Base-by-base conservation (phyloP, 768 basidiomycete species). In the Boletus vinaceobasis region DNA sequence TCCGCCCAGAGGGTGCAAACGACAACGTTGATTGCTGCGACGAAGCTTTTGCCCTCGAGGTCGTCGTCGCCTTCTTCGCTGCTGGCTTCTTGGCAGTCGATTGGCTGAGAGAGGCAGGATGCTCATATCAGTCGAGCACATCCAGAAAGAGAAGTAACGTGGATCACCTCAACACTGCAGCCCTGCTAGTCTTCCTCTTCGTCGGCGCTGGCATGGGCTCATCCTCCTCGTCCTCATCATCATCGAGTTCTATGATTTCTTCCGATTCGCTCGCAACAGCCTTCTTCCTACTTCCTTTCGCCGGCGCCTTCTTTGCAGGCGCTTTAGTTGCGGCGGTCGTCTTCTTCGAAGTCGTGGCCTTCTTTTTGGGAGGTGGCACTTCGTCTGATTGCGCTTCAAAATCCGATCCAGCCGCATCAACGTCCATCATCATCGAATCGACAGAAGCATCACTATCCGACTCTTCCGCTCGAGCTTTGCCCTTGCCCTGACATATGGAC, bases 401-500 rank as follows among this genome's bases (percentile, higher is more conserved):
- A 43, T 79, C 85, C 32, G 80, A 86, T 17, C 75, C 80, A 2
- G 67, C 79, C 10, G 62, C 73, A 57, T 88, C 87, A 43, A 90
- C 68, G 45, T 93, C 87, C 81, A 88, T 85, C 74, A 78, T 73
- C 87, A 90, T 90, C 4, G 87, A 90, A 65, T 91, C 90, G 14
- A 70, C 67, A 0, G 77, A 80, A 23, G 65, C 73, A 14, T 60
- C 77, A 35, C 60, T 77, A 33, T 85, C 87, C 3, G 80, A 86
- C 3, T 79, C 79, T 23, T 78, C 78, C 2, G 62, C 76, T 9
- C 74, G 75, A 10, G 73, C 77, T 63, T 78, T 81, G 26, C 74
- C 77, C 69, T 86, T 87, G 9, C 72, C 81, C 76, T 85, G 48
- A 32, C 43, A 29, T 32, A 33, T 27, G 33, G n/a, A 29, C 13